A percentile compares a stretch with the other conserved stretches of the same genome.
Conservation (phyloP, 1,284 basidiomycete genomes). For the Hypsizygus ulmarius region DNA sequence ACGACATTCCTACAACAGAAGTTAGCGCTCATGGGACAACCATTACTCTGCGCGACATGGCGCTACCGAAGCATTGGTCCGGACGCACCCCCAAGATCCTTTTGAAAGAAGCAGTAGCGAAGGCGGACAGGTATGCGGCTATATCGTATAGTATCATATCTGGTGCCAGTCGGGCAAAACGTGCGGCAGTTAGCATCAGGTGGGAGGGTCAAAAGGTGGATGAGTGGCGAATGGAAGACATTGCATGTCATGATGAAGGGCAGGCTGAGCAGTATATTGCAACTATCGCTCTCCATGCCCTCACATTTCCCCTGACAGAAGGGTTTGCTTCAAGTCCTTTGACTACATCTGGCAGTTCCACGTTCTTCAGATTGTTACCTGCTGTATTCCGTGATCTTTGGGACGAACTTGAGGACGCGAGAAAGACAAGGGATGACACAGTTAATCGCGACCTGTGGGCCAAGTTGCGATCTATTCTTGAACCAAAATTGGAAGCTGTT, state of each 20-base stretch:
- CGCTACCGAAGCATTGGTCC: constrained; percentile 78
- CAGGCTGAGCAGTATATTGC: constrained; percentile 94
- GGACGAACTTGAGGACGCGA: constrained; percentile 80
- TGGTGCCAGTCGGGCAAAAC: constrained; percentile 65
- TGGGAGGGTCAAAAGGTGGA: constrained; percentile 67
- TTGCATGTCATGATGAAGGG: constrained; percentile 73
- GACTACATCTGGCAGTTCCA: constrained; percentile 41
- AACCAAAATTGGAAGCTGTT: constrained; percentile 47
- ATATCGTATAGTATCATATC: constrained; percentile 68
- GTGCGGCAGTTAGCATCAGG: constrained; percentile 67
- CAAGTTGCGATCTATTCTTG: constrained; percentile 61
- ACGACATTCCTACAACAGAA: constrained; percentile 58
- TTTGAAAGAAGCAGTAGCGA: constrained; percentile 63
- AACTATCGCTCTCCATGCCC: constrained; percentile 78
- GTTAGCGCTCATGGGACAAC: constrained; percentile 53
- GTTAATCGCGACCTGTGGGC: constrained; percentile 73
- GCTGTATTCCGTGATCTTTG: constrained; percentile 86
- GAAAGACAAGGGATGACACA: constrained; percentile 62
- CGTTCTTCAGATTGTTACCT: constrained; percentile 76
- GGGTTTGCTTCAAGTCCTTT: constrained; percentile 57
- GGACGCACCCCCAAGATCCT: constrained; percentile 71
- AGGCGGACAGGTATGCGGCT: constrained; percentile 72
- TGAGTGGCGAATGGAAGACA: constrained; percentile 82
- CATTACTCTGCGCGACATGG: constrained; percentile 72
- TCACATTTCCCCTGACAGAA: constrained; percentile 61